phyloP scores from a whole-genome alignment of 306 rosid genomes.

The Adenanthera pavonina region DNA sequence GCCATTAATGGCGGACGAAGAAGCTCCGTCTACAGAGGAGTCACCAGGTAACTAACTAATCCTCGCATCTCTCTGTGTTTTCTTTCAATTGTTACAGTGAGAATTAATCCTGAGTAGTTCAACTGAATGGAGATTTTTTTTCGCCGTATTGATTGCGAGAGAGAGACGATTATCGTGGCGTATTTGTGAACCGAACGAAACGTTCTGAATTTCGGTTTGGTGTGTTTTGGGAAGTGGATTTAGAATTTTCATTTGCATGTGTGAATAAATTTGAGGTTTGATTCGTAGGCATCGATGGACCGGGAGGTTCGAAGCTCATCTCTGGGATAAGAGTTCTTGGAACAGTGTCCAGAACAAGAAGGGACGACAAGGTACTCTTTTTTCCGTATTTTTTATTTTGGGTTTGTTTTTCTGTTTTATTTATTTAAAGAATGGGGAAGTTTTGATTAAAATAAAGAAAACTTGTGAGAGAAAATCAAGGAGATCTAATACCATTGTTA shows the following conservation, averaged over 20 bases:
- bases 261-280: not conserved
- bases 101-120: not conserved
- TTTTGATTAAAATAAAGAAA: slow-evolving; percentile 23
- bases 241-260: slow-evolving; percentile 32
- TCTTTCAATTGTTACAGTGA: not conserved
- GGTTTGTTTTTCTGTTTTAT: not conserved
- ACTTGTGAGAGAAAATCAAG: slow-evolving; percentile 46
- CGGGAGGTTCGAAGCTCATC: slow-evolving; percentile 95
- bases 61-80: not conserved
- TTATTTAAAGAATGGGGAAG: not conserved
- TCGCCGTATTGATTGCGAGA: not conserved
- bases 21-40: slow-evolving; percentile 19
- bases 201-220: not conserved
- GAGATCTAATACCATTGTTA: slow-evolving; percentile 53
- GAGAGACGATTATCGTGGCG: not conserved
- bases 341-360: slow-evolving; percentile 84
- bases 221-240: not conserved
- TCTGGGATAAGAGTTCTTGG: slow-evolving; percentile 96
- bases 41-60: not conserved
- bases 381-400: no score
- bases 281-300: slow-evolving; percentile 92
- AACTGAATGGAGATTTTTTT: not conserved
- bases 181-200: not conserved
- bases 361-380: slow-evolving; percentile 82
- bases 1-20: slow-evolving; percentile 16